Conservation (phyloP, 768 basidiomycete genomes). For the Lepiota venenata region DNA sequence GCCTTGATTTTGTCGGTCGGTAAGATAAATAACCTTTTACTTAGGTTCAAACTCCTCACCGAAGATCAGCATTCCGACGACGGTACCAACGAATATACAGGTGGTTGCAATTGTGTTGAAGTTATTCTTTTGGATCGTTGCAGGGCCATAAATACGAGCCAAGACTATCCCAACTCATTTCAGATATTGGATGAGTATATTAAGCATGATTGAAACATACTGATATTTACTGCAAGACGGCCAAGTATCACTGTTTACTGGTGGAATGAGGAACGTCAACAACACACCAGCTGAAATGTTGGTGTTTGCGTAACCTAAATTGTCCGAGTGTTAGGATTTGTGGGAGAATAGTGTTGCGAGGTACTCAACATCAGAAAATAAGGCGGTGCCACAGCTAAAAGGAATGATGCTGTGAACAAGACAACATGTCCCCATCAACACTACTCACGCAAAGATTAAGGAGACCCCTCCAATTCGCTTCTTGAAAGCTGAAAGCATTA, state of each 20-base stretch:
- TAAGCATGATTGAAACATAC: slow-evolving; percentile 33
- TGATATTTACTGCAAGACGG: slow-evolving; percentile 53
- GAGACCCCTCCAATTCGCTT: slow-evolving; percentile 54
- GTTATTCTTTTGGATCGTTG: slow-evolving; percentile 44
- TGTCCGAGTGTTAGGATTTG: slow-evolving; percentile 1
- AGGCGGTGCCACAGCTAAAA: slow-evolving; percentile 75
- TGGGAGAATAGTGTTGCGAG: not conserved
- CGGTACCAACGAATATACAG: slow-evolving; percentile 77
- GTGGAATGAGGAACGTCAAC: not conserved
- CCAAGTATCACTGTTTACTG: not conserved
- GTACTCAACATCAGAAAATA: slow-evolving; percentile 76
- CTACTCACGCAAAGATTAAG: slow-evolving; percentile 77
- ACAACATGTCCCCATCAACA: not conserved
- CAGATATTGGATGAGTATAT: not conserved
- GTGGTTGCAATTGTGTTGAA: slow-evolving; percentile 66
- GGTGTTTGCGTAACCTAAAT: slow-evolving; percentile 75
- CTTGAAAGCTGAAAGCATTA: slow-evolving; percentile 16
- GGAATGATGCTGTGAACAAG: not conserved
- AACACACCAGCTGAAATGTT: slow-evolving; percentile 71
- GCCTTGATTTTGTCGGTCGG: slow-evolving; percentile 26
- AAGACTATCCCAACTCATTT: slow-evolving; percentile 45
- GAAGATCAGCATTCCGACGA: slow-evolving; percentile 80
- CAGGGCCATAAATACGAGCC: slow-evolving; percentile 61
- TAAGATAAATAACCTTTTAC: too few species aligned
- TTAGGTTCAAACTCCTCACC: slow-evolving; percentile 30